Percentiles rank a stretch among this genome's conserved stretches.
These are phyloP conservation scores for Microdochium bolleyi DNA, from an alignment of 2,329 filamentous ascomycete species.

Conservation along the genomic window DNA sequence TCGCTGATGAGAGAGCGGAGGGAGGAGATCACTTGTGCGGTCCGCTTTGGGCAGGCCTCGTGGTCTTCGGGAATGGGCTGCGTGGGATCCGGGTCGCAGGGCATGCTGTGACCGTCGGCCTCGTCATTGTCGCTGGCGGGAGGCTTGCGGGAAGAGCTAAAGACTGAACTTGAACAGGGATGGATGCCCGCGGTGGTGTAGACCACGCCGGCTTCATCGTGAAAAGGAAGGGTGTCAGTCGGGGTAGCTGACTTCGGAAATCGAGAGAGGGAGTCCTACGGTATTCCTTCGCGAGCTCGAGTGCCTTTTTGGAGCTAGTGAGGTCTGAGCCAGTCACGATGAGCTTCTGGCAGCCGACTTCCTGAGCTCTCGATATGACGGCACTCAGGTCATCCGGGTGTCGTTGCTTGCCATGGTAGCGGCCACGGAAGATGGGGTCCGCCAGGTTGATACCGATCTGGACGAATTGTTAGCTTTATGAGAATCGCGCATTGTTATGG, in stretches of 20 bases:
- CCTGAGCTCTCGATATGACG: slow-evolving; percentile 69
- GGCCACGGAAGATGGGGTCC: slow-evolving; percentile 80
- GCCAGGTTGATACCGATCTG: slow-evolving; percentile 92
- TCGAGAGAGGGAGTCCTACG: slow-evolving; percentile 41
- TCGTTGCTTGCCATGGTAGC: slow-evolving; percentile 70
- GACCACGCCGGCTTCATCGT: slow-evolving; percentile 61
- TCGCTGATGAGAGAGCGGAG: slow-evolving; percentile 56
- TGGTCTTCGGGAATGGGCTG: slow-evolving; percentile 41
- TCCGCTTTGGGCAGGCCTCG: slow-evolving; percentile 33
- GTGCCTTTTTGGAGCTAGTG: slow-evolving; percentile 64
- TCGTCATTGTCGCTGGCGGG: slow-evolving; percentile 23
- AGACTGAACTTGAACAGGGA: slow-evolving; percentile 77
- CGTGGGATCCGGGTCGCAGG: slow-evolving; percentile 44
- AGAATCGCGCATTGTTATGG: too few relatives aligned
- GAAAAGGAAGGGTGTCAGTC: too few relatives aligned
- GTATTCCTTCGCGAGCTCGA: slow-evolving; percentile 65
- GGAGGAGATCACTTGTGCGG: slow-evolving; percentile 41
- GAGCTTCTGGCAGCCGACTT: slow-evolving; percentile 78
- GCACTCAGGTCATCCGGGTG: slow-evolving; percentile 68
- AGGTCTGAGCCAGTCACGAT: slow-evolving; percentile 92
- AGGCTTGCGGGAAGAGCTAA: slow-evolving; percentile 40
- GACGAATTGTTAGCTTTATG: neutral
- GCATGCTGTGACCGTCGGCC: slow-evolving; percentile 35
- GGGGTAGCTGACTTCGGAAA: too few relatives aligned
- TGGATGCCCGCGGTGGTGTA: slow-evolving; percentile 92